Base-by-base conservation (phyloP, 1,284 basidiomycete genomes). In the Rhodotorula glutinis region DNA sequence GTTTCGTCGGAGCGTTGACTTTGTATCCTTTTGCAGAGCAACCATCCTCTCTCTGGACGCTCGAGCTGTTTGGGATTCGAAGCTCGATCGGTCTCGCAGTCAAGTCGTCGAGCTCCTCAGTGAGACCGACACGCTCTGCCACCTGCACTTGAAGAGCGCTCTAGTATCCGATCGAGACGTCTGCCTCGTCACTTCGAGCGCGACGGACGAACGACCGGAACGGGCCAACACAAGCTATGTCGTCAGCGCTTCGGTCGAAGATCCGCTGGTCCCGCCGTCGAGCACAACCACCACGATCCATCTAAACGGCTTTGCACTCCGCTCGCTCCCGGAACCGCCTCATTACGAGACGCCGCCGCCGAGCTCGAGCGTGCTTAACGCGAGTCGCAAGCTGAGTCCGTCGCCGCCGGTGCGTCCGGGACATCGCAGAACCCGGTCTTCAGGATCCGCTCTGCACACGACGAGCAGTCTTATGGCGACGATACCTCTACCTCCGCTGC, bases 261-360 rank as follows among this genome's bases (percentile, higher is more conserved):
- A 72, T 41, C 40, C 67, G 19, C 65, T 72, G 17, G 19, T 70
- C 10, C 69, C 69, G 41, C 52, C 19, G 4, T 47, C 17, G 4
- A 57, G 60, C 25, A 56, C 46, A 2, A 62, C 65, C 1, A 67
- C 65, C 4, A 53, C 33, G 5, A 60, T 72, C 23, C 55, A 63
- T 43, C 53, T 72, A 25, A 70, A 67, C 44, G 71, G 62, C 4
- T 67, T 66, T 43, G 62, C 65, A 10, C 53, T 72, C 21, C 67
- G 71, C 4, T 58, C 65, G 2, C 47, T 72, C 2, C 29, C 56
- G 2, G 58, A 29, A 10, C n/a, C 68, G 19, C 71, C 71, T 7
- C 53, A 65, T 11, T 72, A 67, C 49, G 71, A 70, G 40, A 54
- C 62, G 0, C 68, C 67, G 14, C 11, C 49, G n/a, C 49, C 49